Conservation (phyloP, 1,284 basidiomycete species). For the Austroboletus niveus region DNA sequence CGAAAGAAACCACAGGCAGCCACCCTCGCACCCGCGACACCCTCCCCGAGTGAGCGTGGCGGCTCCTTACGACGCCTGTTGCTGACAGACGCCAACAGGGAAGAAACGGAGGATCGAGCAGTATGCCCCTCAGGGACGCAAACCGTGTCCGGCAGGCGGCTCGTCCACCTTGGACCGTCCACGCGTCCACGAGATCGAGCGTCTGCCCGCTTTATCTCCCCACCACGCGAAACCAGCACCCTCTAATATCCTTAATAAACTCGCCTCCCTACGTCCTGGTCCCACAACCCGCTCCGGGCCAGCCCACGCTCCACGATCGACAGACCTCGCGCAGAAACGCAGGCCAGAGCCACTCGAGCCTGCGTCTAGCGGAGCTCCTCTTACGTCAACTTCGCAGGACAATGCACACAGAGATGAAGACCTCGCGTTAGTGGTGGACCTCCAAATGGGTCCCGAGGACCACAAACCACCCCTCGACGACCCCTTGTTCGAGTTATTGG, state of each 20-base stretch:
- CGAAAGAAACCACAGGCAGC: constrained; percentile 43
- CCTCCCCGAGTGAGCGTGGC: constrained; percentile 61
- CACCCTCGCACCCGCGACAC: constrained; percentile 61
- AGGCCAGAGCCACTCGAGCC: constrained; percentile 11
- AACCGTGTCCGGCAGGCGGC: constrained; percentile 9
- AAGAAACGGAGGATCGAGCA: constrained; percentile 44
- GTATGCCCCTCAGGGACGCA: constrained; percentile 15
- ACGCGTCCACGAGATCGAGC: constrained; percentile 7
- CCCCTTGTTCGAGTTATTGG: constrained; percentile 70
- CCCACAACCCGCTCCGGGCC: constrained; percentile 20
- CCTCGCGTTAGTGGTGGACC: constrained; percentile 71
- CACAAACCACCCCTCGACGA: constrained; percentile 66
- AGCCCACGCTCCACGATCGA: constrained; percentile 19
- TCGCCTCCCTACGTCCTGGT: constrained; percentile 19
- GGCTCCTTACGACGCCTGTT: constrained; percentile 4
- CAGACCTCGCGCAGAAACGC: constrained; percentile 21
- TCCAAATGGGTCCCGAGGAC: constrained; percentile 73
- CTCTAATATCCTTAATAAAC: constrained; percentile 29
- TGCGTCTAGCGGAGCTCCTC: constrained; percentile 2
- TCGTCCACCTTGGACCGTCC: constrained; percentile 13
- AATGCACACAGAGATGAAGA: constrained; percentile 54
- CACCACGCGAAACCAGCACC: constrained; percentile 26
- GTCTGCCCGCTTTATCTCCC: neutral
- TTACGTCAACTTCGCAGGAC: constrained; percentile 17
- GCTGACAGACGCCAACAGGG: constrained; percentile 34